Conservation (phyloP, 495 filamentous ascomycete species). For the Aspergillus ellipticus region DNA sequence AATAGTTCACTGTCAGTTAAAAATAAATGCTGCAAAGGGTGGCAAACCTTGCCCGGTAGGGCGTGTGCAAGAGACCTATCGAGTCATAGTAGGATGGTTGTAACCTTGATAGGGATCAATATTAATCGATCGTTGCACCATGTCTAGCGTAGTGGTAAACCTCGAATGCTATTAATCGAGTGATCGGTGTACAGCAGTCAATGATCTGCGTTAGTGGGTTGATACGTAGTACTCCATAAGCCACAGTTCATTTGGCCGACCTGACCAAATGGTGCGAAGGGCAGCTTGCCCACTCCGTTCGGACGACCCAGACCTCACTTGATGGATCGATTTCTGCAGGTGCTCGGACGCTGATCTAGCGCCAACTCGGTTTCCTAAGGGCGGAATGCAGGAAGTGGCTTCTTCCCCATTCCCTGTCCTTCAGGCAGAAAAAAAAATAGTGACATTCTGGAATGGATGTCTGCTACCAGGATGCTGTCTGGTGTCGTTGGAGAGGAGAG, state of each 20-base stretch:
- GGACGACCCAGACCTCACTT: background rate
- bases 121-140: background rate
- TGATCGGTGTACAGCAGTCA: constrained; percentile 15
- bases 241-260: constrained; percentile 4
- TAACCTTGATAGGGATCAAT: background rate
- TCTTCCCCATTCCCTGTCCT: background rate
- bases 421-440: background rate
- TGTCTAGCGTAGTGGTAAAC: background rate
- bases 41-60: background rate
- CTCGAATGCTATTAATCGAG: constrained; percentile 13
- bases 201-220: constrained; percentile 10
- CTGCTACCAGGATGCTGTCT: background rate
- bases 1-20: background rate
- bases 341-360: constrained; percentile 5
- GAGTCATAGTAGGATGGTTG: background rate
- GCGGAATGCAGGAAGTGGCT: background rate
- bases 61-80: background rate
- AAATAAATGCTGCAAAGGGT: background rate
- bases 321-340: constrained; percentile 16
- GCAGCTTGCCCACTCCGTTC: constrained; percentile 1
- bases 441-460: background rate
- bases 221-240: constrained; percentile 13
- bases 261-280: background rate
- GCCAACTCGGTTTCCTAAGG: background rate
- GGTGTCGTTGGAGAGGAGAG: background rate